Percentiles rank a stretch among this genome's conserved stretches.
These are phyloP conservation scores for Yarrowia osloensis DNA, from an alignment of 805 yeast species.

Conservation along the genomic window DNA sequence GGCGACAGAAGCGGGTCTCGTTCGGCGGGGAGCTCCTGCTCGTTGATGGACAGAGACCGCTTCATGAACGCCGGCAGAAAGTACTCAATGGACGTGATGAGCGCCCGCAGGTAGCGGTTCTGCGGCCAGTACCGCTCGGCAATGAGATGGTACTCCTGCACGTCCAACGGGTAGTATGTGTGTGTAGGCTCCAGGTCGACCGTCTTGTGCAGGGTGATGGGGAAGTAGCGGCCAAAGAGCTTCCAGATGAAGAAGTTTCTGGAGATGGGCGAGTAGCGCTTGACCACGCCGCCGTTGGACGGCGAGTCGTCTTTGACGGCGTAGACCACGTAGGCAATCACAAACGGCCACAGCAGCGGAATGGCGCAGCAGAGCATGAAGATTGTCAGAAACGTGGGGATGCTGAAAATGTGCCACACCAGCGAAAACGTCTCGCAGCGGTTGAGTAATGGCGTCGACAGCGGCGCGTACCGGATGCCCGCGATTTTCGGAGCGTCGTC, in stretches of 20 bases:
- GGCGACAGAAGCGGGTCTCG: slow-evolving; percentile 29
- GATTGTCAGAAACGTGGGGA: slow-evolving; percentile 51
- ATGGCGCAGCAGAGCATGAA: slow-evolving; percentile 61
- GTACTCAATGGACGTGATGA: slow-evolving; percentile 11
- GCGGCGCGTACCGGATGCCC: slow-evolving; percentile 32
- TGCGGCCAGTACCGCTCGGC: slow-evolving; percentile 26
- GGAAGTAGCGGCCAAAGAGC: slow-evolving; percentile 76
- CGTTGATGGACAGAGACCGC: slow-evolving; percentile 19
- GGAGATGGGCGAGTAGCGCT: slow-evolving; percentile 58
- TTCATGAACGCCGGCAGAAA: slow-evolving; percentile 21
- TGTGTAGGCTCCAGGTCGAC: slow-evolving; percentile 69
- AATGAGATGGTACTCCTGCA: slow-evolving; percentile 17
- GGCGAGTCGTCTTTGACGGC: slow-evolving; percentile 65
- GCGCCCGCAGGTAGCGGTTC: neutral
- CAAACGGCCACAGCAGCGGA: slow-evolving; percentile 66
- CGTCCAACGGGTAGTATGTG: slow-evolving; percentile 27
- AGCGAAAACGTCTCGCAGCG: slow-evolving; percentile 69
- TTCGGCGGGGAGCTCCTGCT: slow-evolving; percentile 2
- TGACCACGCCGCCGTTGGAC: slow-evolving; percentile 67
- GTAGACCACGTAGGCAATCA: slow-evolving; percentile 65
- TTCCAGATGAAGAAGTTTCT: slow-evolving; percentile 64
- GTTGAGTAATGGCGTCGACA: slow-evolving; percentile 40
- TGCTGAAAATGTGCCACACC: slow-evolving; percentile 71
- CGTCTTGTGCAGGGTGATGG: slow-evolving; percentile 69
- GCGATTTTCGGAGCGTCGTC: slow-evolving; percentile 14